phyloP scores from a whole-genome alignment of 2,329 filamentous ascomycete genomes.

The Eutypella sp. region DNA sequence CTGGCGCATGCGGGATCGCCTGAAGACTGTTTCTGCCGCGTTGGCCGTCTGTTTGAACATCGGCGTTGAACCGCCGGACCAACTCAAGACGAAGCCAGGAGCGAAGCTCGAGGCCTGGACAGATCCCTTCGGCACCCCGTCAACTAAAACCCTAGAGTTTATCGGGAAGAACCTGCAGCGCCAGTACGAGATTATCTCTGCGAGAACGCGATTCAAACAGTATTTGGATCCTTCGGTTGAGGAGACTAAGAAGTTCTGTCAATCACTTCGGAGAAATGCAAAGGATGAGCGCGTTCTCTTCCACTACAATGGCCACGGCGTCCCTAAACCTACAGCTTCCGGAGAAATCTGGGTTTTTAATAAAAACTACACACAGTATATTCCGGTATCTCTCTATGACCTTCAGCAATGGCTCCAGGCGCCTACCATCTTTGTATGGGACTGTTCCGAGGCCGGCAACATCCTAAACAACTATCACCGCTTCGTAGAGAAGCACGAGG shows the following conservation, averaged over 20 bases:
- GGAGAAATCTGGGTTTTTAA: conserved; percentile 99
- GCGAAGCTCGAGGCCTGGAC: conserved; percentile 96
- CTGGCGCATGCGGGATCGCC: conserved; percentile 93
- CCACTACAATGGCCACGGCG: conserved; percentile 97
- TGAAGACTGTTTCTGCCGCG: conserved; percentile 95
- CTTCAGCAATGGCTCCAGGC: conserved; percentile 93
- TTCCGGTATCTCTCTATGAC: conserved; percentile 92
- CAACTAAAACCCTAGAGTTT: conserved; percentile 82
- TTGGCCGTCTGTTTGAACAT: conserved; percentile 95
- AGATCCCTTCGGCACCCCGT: conserved; percentile 76
- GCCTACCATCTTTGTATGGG: conserved; percentile 94
- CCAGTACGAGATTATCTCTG: conserved; percentile 92
- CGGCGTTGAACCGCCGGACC: conserved; percentile 93
- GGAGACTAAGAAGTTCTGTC: conserved; percentile 94
- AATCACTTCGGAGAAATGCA: conserved; percentile 82
- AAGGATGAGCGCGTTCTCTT: conserved; percentile 96
- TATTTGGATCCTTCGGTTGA: conserved; percentile 95
- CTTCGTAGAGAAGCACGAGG: conserved; percentile 91
- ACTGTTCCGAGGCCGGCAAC: conserved; percentile 93
- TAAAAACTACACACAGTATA: conserved; percentile 97
- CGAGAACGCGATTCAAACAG: conserved; percentile 95
- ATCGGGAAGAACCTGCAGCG: conserved; percentile 95
- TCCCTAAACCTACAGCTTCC: conserved; percentile 89
- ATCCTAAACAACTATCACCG: conserved; percentile 93
- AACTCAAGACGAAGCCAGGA: conserved; percentile 89